Base-by-base conservation (phyloP, 2,329 filamentous ascomycete genomes). In the Aspergillus sp. region DNA sequence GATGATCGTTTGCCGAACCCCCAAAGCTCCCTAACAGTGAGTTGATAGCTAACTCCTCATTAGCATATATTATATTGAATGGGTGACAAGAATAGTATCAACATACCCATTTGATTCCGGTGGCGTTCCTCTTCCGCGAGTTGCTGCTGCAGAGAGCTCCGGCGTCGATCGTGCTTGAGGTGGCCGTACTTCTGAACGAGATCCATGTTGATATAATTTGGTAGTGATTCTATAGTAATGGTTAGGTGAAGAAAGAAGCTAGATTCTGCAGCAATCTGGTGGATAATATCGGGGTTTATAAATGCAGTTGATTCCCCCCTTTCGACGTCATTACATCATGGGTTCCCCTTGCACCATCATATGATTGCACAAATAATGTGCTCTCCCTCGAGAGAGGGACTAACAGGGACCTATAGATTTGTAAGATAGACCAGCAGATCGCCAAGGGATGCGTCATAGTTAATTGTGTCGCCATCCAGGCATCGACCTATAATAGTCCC, bases 11-110 rank as follows among this genome's bases (percentile, higher is more conserved):
- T 10, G 62, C 54, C 7, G 62, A 27, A 6, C 58, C 61, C 2
- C 62, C 62, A 25, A 64, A 63, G 15, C 52, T 63, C 3, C 61
- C 61, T 66, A 88, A 82, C 2, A 86, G 85, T 1, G 88, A 73
- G 64, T 88, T 89, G 65, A 89, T 53, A 3, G 50, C 30, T 11
- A 15, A 2, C 15, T 19, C 19, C 3, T 32, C 38, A 54, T 38
- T 8, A 52, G 30, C 19, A 38, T 13, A 1, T 52, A 5, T 8
- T 15, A 1, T 0, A 52, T 4, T 13, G 1, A 3, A 2, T 1
- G 3, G 10, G 10, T 41, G 6, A 19, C 13, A 4, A 30, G 5
- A 4, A 3, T 41, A 11, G 11, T 27, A 17, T 13, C 32, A 23
- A 47, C 60, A 8, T 57, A 66, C 64, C 54, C 27, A 57, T 53